Base-by-base conservation (phyloP, 2,329 filamentous ascomycete species). In the Beauveria sp. region DNA sequence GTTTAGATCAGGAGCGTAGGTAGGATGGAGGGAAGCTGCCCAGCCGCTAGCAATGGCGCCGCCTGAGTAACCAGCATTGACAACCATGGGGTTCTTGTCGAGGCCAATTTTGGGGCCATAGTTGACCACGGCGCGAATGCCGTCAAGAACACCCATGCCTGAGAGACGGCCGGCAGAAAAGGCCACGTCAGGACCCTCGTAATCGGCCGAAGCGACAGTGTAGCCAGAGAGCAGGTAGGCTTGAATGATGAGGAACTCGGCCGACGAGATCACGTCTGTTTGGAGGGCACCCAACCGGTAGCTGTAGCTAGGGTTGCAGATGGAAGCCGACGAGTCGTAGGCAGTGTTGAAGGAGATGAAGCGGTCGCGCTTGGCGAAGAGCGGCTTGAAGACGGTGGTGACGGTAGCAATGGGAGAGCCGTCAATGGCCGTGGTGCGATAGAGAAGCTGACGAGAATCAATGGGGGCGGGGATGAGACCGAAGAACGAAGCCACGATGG, bases 331-430 rank as follows among this genome's bases (percentile, higher is more conserved):
- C 49, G 53, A 61, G 55, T 62, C 55, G 28, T 64, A 60, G 43
- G 61, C 59, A 10, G 61, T 64, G 22, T 62, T 54, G 53, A 64
- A 64, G 9, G 62, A 34, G 28, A 64, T 26, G 31, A 64, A 62
- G 22, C 62, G 58, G 48, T 64, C 62, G n/a, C 22, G n/a, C 48
- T 58, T 56, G 38, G 62, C 62, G 9, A 64, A 49, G 31, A 38
- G n/a, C 9, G 62, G 62, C 59, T 54, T 57, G 42, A 64, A 64
- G 45, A 64, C n/a, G 24, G 62, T 64, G 12, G 59, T 62, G 38
- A 62, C 62, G n/a, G 58, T 62, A 24, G 62, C 62, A 14, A 64
- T 64, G 12, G 62, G 5, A 1, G 62, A 64, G 26, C 62, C 62
- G 34, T 64, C 52, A n/a, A 64, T 46, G 48, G 62, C 62, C 8